phyloP scores from a whole-genome alignment of 768 basidiomycete genomes.

The Agaricus subrufescens region DNA sequence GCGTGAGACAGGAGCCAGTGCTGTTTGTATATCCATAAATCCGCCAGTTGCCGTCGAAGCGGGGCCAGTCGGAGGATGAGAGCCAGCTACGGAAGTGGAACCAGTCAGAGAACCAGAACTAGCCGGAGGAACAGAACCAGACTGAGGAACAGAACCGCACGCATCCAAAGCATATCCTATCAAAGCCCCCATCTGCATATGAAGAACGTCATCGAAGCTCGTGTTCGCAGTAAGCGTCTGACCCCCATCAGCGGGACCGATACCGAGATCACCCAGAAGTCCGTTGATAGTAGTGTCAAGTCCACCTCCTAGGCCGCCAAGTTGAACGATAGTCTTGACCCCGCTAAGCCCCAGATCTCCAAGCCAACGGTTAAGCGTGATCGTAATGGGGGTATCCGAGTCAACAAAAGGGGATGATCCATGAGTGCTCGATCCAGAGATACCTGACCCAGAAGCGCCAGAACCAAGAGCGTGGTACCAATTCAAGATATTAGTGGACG shows the following conservation, averaged over 20 bases:
- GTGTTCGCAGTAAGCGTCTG: not conserved
- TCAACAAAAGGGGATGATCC: not conserved
- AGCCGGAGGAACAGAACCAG: too few relatives aligned
- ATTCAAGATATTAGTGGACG: not conserved
- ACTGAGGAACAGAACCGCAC: too few relatives aligned
- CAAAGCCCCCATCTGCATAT: not conserved
- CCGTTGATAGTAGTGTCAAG: constrained; percentile 9
- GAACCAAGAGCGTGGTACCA: not conserved
- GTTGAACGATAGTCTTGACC: constrained; percentile 8
- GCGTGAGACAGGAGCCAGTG: not conserved
- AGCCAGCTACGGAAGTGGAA: too few relatives aligned
- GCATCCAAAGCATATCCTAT: not conserved
- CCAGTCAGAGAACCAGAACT: too few relatives aligned
- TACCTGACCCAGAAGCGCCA: not conserved
- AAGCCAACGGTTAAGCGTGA: not conserved
- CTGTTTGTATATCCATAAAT: not conserved
- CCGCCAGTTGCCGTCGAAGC: not conserved
- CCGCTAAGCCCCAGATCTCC: constrained; percentile 4
- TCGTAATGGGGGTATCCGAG: not conserved
- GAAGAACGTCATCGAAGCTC: not conserved
- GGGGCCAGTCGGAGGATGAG: too few relatives aligned
- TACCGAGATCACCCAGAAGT: constrained; percentile 9
- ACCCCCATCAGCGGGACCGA: constrained; percentile 10
- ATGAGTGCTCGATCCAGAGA: not conserved
- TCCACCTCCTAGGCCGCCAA: constrained; percentile 12